These are phyloP conservation scores for Fibroporia radiculosa DNA, from an alignment of 768 basidiomycete species.

Conservation along the genomic window DNA sequence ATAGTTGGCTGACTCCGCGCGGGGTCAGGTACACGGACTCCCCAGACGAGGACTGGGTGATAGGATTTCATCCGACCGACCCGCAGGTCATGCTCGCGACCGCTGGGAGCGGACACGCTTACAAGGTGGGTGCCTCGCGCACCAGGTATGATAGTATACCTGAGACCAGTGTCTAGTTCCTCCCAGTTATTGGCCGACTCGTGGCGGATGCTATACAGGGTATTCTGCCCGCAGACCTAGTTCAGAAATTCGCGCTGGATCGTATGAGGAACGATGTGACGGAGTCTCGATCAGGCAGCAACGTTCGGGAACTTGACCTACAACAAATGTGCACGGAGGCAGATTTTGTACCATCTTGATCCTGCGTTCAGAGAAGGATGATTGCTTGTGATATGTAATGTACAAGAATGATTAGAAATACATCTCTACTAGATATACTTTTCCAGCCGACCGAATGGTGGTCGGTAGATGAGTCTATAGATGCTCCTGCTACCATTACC, in stretches of 20 bases:
- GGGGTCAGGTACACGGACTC: conserved; percentile 79
- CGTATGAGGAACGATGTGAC: conserved; percentile 23
- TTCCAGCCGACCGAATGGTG: conserved; percentile 1
- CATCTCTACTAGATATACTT: conserved; percentile 16
- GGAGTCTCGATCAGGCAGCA: conserved; percentile 4
- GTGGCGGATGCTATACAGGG: conserved; percentile 68
- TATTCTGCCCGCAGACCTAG: conserved; percentile 43
- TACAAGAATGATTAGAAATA: conserved; percentile 9
- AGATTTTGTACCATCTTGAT: conserved; percentile 27
- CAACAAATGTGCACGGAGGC: conserved; percentile 40
- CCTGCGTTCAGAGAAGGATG: background rate
- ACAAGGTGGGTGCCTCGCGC: conserved; percentile 46
- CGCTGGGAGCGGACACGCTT: conserved; percentile 83
- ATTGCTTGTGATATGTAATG: background rate
- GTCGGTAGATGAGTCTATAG: background rate
- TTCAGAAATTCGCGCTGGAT: conserved; percentile 55
- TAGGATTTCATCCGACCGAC: conserved; percentile 61
- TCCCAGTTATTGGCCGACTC: conserved; percentile 75
- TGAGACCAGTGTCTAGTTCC: conserved; percentile 45
- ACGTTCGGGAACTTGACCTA: conserved; percentile 34
- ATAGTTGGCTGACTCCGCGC: background rate
- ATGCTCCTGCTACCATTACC: background rate
- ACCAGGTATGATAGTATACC: background rate
- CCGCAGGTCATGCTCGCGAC: conserved; percentile 71
- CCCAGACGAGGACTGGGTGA: conserved; percentile 82